Conservation (phyloP, 2,329 filamentous ascomycete genomes). For the Cercospora citrullina region DNA sequence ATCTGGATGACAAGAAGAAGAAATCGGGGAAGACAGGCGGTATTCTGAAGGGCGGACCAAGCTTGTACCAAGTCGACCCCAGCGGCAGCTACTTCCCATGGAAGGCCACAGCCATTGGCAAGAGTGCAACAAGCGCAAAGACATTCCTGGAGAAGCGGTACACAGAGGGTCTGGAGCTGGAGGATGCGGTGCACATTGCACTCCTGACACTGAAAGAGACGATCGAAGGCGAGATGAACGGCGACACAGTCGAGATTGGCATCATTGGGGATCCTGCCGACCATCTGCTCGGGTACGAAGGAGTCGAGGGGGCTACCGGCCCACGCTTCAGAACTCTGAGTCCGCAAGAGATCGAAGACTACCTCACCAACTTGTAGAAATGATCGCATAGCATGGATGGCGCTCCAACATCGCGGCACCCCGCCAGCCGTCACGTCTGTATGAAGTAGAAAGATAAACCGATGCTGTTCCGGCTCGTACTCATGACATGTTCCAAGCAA, state of each 20-base stretch:
- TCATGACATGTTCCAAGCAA: background rate
- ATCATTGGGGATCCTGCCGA: constrained; percentile 95
- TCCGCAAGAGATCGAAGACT: constrained; percentile 98
- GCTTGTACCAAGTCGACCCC: constrained; percentile 98
- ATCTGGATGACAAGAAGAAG: constrained; percentile 68
- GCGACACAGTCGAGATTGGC: constrained; percentile 93
- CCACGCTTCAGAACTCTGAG: constrained; percentile 92
- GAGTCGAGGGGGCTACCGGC: constrained; percentile 79
- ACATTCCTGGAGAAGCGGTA: constrained; percentile 99
- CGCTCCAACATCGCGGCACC: background rate
- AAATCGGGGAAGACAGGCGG: constrained; percentile 85
- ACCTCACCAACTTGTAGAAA: constrained; percentile 90
- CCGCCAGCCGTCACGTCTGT: constrained; percentile 12
- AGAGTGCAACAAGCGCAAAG: constrained; percentile 97
- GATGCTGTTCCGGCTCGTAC: background rate
- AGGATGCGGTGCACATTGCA: constrained; percentile 98
- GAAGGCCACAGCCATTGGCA: constrained; percentile 99
- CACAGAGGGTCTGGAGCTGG: constrained; percentile 92
- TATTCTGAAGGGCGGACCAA: constrained; percentile 91
- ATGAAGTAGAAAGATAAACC: constrained; percentile 16
- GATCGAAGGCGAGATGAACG: constrained; percentile 99
- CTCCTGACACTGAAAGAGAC: constrained; percentile 97
- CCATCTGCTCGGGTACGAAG: constrained; percentile 87
- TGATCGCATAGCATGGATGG: constrained; percentile 19
- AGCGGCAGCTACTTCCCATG: constrained; percentile 98